Percentiles rank a stretch among this genome's conserved stretches.
Conservation (phyloP, 495 filamentous ascomycete species). For the Penicillium pancosmium region DNA sequence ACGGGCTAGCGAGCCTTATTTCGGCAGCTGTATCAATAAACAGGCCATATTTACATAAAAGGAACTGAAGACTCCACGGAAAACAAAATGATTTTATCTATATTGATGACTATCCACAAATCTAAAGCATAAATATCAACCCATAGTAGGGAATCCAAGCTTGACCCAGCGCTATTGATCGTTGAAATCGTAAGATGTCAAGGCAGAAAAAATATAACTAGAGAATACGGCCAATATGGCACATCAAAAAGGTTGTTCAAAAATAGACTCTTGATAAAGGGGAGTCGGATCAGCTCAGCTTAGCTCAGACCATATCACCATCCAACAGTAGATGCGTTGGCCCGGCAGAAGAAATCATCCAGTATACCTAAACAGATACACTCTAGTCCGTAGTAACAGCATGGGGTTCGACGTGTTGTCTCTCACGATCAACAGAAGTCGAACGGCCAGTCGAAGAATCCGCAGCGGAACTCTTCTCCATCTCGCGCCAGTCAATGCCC, state of each 20-base stretch:
- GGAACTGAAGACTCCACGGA: no score
- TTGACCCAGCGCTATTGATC: slow-evolving; percentile 1
- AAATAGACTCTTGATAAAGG: background rate
- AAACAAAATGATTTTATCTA: background rate
- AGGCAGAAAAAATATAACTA: no score
- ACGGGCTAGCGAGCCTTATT: background rate
- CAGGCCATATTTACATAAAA: no score
- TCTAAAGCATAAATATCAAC: background rate
- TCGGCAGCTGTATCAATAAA: background rate
- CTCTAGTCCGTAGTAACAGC: slow-evolving; percentile 15
- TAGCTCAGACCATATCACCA: no score
- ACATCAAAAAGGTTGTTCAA: background rate
- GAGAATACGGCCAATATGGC: background rate
- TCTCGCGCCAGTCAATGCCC: slow-evolving; percentile 26
- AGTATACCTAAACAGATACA: background rate
- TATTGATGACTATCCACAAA: slow-evolving; percentile 4
- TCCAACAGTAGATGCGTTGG: background rate
- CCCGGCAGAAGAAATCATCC: background rate
- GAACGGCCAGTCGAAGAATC: slow-evolving; percentile 2
- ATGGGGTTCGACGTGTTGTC: slow-evolving; percentile 49
- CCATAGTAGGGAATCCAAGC: background rate
- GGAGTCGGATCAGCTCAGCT: background rate
- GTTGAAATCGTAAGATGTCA: slow-evolving; percentile 2
- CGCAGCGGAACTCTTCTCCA: slow-evolving; percentile 5
- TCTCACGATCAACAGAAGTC: slow-evolving; percentile 56